These are phyloP conservation scores for Kokia cookei DNA, from an alignment of 441 rosid genomes.

Conservation along the genomic window DNA sequence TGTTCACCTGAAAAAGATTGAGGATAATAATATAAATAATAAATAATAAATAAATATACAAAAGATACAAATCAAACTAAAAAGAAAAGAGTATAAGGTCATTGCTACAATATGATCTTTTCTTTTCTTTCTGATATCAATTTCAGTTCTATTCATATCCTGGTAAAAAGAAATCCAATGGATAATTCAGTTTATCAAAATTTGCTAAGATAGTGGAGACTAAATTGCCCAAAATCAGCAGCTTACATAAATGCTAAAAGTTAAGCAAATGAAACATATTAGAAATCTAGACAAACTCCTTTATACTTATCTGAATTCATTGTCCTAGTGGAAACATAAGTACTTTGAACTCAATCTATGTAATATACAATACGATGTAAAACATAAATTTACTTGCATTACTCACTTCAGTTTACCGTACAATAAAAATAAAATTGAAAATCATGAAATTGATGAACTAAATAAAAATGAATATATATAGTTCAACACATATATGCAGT, in stretches of 20 bases:
- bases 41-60: neutral
- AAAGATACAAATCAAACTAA: neutral
- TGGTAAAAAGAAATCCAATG: neutral
- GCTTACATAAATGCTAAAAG: neutral
- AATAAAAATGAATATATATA: neutral
- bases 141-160: neutral
- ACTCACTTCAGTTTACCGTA: neutral
- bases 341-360: neutral
- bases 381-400: neutral
- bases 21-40: slow-evolving; percentile 8
- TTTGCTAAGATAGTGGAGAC: neutral
- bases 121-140: neutral
- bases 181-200: neutral
- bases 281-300: neutral
- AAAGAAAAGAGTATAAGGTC: neutral
- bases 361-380: neutral
- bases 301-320: neutral
- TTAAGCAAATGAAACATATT: neutral
- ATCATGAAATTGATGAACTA: neutral
- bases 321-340: neutral
- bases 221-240: neutral
- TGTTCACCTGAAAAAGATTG: slow-evolving; percentile 61
- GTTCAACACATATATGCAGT: neutral
- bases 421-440: neutral
- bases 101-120: neutral